Conservation (phyloP, 2,329 filamentous ascomycete species). For the Microcyclospora tardicrescens region DNA sequence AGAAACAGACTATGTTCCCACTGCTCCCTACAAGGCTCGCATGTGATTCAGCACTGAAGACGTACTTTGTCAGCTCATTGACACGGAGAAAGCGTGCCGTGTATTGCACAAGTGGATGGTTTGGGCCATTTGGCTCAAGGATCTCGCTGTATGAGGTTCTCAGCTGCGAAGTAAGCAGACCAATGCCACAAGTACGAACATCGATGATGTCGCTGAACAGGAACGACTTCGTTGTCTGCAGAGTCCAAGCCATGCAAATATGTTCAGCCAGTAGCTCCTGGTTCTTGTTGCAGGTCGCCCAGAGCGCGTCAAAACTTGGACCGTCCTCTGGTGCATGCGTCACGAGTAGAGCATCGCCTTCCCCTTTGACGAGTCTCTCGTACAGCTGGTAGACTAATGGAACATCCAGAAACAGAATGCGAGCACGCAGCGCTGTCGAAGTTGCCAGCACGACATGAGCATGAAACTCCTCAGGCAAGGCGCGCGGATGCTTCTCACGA, state of each 20-base stretch:
- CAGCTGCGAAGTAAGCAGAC: conserved; percentile 47
- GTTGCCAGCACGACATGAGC: conserved; percentile 5
- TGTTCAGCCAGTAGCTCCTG: conserved; percentile 28
- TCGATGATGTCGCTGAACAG: conserved; percentile 84
- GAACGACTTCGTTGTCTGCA: conserved; percentile 55
- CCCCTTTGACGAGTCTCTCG: conserved; percentile 11
- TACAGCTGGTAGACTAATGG: conserved; percentile 8
- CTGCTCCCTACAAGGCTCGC: conserved; percentile 76
- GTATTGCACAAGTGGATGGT: conserved; percentile 48
- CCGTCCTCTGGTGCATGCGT: conserved; percentile 1
- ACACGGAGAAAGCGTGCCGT: conserved; percentile 56
- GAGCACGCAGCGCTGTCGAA: conserved; percentile 3
- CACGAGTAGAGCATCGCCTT: conserved; percentile 10
- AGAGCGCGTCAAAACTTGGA: conserved; percentile 3
- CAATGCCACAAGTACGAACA: conserved; percentile 65
- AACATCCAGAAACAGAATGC: neutral
- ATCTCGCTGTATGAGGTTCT: conserved; percentile 38
- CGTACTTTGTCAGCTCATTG: conserved; percentile 67
- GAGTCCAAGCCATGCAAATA: conserved; percentile 53
- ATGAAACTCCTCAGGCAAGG: conserved; percentile 16
- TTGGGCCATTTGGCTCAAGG: conserved; percentile 36
- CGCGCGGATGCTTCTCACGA: conserved; percentile 19
- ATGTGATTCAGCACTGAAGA: conserved; percentile 82
- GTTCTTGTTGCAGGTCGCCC: conserved; percentile 8
- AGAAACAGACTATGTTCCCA: conserved; percentile 73